Base-by-base conservation (phyloP, 257 asterid species). In the Paulownia fortunei region DNA sequence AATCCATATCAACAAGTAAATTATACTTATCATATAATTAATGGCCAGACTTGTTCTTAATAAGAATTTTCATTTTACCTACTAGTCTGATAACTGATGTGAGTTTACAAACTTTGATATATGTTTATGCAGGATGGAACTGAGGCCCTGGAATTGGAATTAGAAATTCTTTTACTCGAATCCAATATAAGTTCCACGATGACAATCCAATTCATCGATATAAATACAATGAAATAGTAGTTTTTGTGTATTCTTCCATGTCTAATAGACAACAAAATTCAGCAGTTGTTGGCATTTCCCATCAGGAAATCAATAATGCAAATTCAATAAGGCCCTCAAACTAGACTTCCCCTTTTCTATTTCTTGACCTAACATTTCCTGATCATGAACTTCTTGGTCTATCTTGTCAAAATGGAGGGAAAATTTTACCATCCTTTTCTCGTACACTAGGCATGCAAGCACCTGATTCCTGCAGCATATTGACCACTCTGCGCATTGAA, bases 401-500 rank as follows among this genome's bases (percentile, higher is more conserved):
- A 56, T 72, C 54, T 10, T 59, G 26, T 68, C 61, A 41, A 55
- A 74, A 69, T 26, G 80, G 21, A 10, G 75, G 75, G 21, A 46
- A 66, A 39, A 70, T 27, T 59, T 79, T 77, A 78, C 68, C 82
- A 34, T 74, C 77, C 68, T 71, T 80, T 76, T 62, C 76, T 23
- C 59, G 72, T 3, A 34, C 51, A 41, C 15, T 44, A 69, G 87
- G 81, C 77, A 76, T 72, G 64, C 3, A 6, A 30, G 78, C 66
- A 15, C 73, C 54, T 65, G 80, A 78, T 30, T 88, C 96, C 71
- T 82, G 96, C 82, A 92, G 84, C 92, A 88, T 74, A 68, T 79
- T 81, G 21, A 89, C 96, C 18, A 92, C 92, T 56, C 87, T 77
- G 32, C 95, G 91, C 98, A 92, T 92, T 1, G 97, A 89, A 52